A percentile compares a stretch with the other conserved stretches of the same genome.
Conservation (phyloP, 129 eudicot genomes). For the Saussurea involucrata region DNA sequence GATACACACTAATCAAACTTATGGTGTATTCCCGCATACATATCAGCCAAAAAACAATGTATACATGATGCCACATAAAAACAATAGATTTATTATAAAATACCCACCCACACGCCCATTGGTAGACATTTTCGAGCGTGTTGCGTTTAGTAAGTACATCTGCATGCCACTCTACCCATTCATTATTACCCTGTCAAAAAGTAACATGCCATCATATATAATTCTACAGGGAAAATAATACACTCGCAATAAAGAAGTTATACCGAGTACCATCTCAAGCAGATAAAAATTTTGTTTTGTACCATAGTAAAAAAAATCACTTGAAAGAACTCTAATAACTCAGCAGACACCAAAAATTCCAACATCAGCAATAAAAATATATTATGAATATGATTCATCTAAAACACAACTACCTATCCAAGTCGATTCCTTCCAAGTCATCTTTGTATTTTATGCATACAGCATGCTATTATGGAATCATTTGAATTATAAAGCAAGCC, state of each 20-base stretch:
- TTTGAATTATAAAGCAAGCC: not conserved
- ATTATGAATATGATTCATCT: not conserved
- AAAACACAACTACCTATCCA: not conserved
- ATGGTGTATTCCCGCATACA: too few species aligned
- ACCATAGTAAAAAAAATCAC: too few species aligned
- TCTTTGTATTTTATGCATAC: too few species aligned
- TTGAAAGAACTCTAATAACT: not conserved
- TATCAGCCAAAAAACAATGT: too few species aligned
- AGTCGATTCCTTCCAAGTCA: too few species aligned
- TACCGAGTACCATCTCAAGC: not conserved
- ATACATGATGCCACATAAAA: too few species aligned
- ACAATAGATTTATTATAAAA: too few species aligned
- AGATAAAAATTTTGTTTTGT: not conserved
- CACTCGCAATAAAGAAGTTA: not conserved
- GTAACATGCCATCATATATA: not conserved
- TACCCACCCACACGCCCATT: too few species aligned
- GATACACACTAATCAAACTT: too few species aligned
- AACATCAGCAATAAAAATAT: not conserved
- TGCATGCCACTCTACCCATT: too few species aligned
- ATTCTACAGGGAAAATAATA: not conserved
- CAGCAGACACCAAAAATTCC: not conserved
- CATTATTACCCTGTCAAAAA: constrained; percentile 63
- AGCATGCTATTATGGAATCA: not conserved
- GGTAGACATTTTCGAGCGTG: too few species aligned
- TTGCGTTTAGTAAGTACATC: too few species aligned